phyloP scores from a whole-genome alignment of 768 basidiomycete genomes.

The Leccinum obscurum region DNA sequence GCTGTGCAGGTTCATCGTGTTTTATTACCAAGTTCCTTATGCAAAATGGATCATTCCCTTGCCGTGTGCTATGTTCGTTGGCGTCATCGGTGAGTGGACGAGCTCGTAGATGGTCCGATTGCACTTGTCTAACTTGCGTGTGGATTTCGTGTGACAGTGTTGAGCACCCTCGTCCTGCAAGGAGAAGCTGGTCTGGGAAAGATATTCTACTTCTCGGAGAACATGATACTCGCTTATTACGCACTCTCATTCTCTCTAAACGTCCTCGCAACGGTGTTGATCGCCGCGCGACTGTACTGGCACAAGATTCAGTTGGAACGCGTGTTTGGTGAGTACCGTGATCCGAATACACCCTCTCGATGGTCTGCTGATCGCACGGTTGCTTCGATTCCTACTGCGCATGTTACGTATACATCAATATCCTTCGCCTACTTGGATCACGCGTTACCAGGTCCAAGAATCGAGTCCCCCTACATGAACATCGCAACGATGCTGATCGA shows the following conservation, averaged over 20 bases:
- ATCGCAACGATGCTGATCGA: conserved; percentile 26
- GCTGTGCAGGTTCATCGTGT: conserved; percentile 28
- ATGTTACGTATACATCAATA: background rate
- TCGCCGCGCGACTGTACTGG: conserved; percentile 25
- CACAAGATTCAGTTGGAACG: conserved; percentile 26
- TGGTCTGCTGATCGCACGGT: background rate
- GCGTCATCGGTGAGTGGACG: conserved; percentile 23
- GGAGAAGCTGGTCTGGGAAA: conserved; percentile 17
- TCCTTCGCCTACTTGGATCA: background rate
- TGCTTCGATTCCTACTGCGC: background rate
- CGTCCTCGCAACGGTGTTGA: conserved; percentile 23
- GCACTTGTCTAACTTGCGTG: background rate
- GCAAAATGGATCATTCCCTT: conserved; percentile 28
- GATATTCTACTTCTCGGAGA: conserved; percentile 24
- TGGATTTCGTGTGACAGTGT: conserved; percentile 6
- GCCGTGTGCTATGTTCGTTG: conserved; percentile 24
- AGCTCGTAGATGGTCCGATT: background rate
- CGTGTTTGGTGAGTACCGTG: conserved; percentile 25
- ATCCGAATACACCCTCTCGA: background rate
- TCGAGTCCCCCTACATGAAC: conserved; percentile 23
- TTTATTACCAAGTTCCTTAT: conserved; percentile 23
- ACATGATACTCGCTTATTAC: conserved; percentile 25
- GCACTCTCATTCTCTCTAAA: conserved; percentile 26
- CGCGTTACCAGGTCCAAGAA: conserved; percentile 10
- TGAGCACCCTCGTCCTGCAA: conserved; percentile 22